A percentile compares a stretch with the other conserved stretches of the same genome.
phyloP scores from a whole-genome alignment of 768 basidiomycete genomes.

The Xerocomus potaroensis region DNA sequence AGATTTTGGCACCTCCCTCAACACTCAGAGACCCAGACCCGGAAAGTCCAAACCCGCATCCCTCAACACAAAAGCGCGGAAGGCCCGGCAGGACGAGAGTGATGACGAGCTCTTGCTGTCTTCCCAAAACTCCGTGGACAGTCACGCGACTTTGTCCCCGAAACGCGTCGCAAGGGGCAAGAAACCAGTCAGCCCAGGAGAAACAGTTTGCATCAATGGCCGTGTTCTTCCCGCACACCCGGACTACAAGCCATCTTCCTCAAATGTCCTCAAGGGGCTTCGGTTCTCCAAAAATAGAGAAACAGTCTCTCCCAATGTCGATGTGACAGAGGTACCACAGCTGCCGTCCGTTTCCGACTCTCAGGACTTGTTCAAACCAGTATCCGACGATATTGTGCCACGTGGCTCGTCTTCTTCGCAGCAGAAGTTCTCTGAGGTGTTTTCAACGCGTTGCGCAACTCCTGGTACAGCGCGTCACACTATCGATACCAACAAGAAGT shows the following conservation, averaged over 20 bases:
- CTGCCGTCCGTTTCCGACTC: constrained; percentile 22
- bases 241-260: constrained; percentile 17
- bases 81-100: constrained; percentile 14
- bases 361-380: constrained; percentile 20
- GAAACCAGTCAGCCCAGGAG: neutral
- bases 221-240: constrained; percentile 20
- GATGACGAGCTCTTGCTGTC: constrained; percentile 29
- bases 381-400: constrained; percentile 15
- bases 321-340: constrained; percentile 7
- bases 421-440: neutral
- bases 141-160: constrained; percentile 7
- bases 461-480: neutral
- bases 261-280: constrained; percentile 1
- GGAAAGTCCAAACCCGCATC: no score
- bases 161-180: constrained; percentile 15
- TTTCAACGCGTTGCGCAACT: constrained; percentile 4
- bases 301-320: neutral
- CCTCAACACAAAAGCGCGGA: neutral
- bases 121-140: constrained; percentile 18
- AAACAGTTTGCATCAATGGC: constrained; percentile 15
- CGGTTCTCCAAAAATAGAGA: constrained; percentile 37
- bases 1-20: constrained; percentile 22
- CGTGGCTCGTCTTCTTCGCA: constrained; percentile 1
- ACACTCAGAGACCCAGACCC: constrained; percentile 1
- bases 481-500: neutral